Evolutionary conservation across 148 eudicot species (phyloP).

Genomic region (Spergularia bocconei): DNA sequence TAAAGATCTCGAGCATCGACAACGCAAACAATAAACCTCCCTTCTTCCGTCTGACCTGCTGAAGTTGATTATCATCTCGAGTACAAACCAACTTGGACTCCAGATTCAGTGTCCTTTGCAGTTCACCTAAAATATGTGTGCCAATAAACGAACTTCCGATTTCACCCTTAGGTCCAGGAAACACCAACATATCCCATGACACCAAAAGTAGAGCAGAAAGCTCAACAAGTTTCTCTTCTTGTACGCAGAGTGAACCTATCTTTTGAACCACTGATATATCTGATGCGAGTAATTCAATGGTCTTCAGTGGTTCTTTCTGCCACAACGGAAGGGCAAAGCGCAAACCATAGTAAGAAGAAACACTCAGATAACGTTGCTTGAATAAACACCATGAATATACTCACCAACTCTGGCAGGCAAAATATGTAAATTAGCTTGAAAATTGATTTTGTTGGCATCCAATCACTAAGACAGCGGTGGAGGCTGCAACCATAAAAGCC

Average conservation of each 20-base stretch:
- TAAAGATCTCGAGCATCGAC: not conserved
- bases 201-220: not conserved
- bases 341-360: not conserved
- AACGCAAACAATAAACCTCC: not conserved
- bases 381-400: not conserved
- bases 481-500: not conserved
- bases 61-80: not conserved
- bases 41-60: constrained; percentile 4
- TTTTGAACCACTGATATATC: not conserved
- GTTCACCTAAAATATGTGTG: not conserved
- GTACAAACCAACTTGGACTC: not conserved
- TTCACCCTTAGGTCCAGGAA: not conserved
- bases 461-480: not conserved
- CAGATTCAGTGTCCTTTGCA: not conserved
- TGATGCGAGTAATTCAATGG: not conserved
- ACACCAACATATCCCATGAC: not conserved
- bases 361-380: not conserved
- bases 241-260: not conserved
- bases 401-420: constrained; percentile 4
- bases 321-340: not conserved
- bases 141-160: not conserved
- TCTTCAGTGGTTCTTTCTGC: not conserved
- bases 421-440: constrained; percentile 1
- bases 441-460: constrained; percentile 4
- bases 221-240: not conserved